Evolutionary conservation across 352 stramenopile genomes (phyloP).

Genomic region (Chrysophaeum taylorii): DNA sequence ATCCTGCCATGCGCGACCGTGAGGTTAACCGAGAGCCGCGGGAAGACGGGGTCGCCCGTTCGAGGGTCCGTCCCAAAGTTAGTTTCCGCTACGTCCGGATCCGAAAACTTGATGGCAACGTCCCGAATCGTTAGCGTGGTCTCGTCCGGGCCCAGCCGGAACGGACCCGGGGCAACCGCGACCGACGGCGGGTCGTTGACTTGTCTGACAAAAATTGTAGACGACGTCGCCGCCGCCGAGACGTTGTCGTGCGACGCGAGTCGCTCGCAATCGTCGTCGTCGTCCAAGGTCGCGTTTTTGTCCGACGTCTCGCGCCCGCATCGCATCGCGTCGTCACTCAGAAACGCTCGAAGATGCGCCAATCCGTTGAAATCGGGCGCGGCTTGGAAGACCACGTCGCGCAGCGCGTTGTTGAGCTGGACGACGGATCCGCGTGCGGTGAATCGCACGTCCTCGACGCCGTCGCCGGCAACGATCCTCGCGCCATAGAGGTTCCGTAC

Average conservation of each 20-base stretch:
- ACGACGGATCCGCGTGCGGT: slow-evolving; percentile 18
- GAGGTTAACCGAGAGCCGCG: background rate
- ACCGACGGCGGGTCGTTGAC: background rate
- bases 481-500: slow-evolving; percentile 7
- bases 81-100: background rate
- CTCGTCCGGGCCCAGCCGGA: background rate
- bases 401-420: slow-evolving; percentile 32
- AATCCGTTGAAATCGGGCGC: background rate
- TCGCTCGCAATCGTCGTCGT: background rate
- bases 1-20: background rate
- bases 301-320: background rate
- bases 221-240: no score
- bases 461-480: slow-evolving; percentile 11
- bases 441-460: slow-evolving; percentile 20
- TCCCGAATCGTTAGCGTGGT: background rate
- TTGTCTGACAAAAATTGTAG: no score
- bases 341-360: background rate
- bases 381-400: slow-evolving; percentile 24
- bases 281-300: background rate
- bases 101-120: background rate
- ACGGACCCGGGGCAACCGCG: background rate
- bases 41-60: background rate
- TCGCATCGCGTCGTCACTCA: background rate
- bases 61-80: background rate
- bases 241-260: background rate